phyloP scores from a whole-genome alignment of 176 grass and related monocot genomes.

The Rhynchospora tenuis region DNA sequence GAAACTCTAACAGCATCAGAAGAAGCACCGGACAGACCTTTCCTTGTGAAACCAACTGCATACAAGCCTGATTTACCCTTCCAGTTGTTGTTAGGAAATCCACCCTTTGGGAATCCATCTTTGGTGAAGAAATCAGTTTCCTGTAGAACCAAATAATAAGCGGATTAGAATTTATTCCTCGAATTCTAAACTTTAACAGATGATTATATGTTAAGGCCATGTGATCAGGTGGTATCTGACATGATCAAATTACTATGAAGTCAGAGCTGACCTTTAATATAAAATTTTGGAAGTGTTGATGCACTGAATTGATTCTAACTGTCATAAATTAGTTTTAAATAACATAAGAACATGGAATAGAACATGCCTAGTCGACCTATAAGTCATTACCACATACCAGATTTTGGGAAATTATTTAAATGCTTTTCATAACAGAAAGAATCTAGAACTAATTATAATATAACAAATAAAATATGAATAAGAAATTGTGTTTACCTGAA shows the following conservation, averaged over 20 bases:
- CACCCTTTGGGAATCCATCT: slow-evolving; percentile 57
- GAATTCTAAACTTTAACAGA: background rate
- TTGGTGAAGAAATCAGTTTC: slow-evolving; percentile 64
- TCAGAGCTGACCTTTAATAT: slow-evolving; percentile 21
- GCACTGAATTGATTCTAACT: slow-evolving; percentile 28
- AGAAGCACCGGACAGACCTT: slow-evolving; percentile 66
- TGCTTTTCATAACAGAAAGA: background rate
- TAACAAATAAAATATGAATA: background rate
- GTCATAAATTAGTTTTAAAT: slow-evolving; percentile 19
- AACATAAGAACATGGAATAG: slow-evolving; percentile 7
- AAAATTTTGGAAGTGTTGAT: slow-evolving; percentile 4
- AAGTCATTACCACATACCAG: background rate
- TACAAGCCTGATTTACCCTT: slow-evolving; percentile 68
- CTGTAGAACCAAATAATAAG: slow-evolving; percentile 29
- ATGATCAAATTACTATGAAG: slow-evolving; percentile 1
- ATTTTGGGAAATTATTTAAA: slow-evolving; percentile 14
- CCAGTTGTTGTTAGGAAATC: slow-evolving; percentile 57
- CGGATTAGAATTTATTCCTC: slow-evolving; percentile 9
- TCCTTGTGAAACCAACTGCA: slow-evolving; percentile 77
- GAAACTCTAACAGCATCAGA: slow-evolving; percentile 65
- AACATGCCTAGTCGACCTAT: slow-evolving; percentile 23
- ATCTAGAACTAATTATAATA: background rate
- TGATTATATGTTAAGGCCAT: slow-evolving; percentile 16
- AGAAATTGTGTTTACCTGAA: slow-evolving; percentile 46
- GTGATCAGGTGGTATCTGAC: slow-evolving; percentile 13